phyloP scores from a whole-genome alignment of 805 yeast genomes.

The Yamadazyma takamatsuzukensis region DNA sequence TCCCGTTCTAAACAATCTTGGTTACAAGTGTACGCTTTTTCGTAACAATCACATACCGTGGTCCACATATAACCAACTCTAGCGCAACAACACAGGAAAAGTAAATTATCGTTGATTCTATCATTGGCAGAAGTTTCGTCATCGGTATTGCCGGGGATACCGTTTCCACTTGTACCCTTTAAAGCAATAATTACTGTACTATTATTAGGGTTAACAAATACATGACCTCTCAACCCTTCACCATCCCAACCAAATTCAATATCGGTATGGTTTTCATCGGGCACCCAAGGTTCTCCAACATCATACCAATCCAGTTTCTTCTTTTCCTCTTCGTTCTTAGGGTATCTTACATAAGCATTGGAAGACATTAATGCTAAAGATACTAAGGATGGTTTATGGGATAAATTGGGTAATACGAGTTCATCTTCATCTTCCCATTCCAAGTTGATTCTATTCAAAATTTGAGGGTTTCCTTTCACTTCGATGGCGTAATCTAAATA shows the following conservation, averaged over 20 bases:
- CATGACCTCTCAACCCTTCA: conserved; percentile 86
- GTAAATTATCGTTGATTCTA: conserved; percentile 78
- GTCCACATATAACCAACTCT: conserved; percentile 88
- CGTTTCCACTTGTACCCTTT: conserved; percentile 90
- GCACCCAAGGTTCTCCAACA: conserved; percentile 48
- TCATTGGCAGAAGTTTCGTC: conserved; percentile 77
- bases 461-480: conserved; percentile 34
- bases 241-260: conserved; percentile 81
- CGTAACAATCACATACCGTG: conserved; percentile 92
- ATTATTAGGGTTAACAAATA: conserved; percentile 60
- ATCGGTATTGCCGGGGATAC: conserved; percentile 44
- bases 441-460: conserved; percentile 37
- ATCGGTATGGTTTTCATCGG: conserved; percentile 54
- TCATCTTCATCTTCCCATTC: conserved; percentile 60
- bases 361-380: conserved; percentile 82
- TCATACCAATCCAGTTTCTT: conserved; percentile 81
- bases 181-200: conserved; percentile 71
- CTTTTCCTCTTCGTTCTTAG: conserved; percentile 48
- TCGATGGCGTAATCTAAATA: conserved; percentile 56
- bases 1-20: conserved; percentile 82
- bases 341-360: conserved; percentile 82
- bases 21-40: conserved; percentile 79
- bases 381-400: conserved; percentile 70
- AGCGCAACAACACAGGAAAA: conserved; percentile 96
- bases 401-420: conserved; percentile 65